phyloP scores from a whole-genome alignment of 2,329 filamentous ascomycete species.

The Cercospora sp. region DNA sequence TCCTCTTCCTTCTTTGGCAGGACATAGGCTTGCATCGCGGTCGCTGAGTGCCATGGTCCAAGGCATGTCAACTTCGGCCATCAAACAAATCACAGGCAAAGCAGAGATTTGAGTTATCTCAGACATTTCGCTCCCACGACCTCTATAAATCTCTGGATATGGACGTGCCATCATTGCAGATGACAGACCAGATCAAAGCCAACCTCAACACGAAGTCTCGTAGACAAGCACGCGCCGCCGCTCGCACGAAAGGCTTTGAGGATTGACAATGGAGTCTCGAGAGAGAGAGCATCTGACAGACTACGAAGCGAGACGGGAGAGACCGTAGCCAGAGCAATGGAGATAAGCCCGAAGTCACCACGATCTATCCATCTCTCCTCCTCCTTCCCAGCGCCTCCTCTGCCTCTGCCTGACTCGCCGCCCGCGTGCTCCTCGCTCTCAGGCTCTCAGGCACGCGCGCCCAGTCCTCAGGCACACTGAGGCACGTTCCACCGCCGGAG shows the following conservation, averaged over 20 bases:
- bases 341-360: not conserved
- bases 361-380: not conserved
- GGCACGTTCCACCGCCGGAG: not conserved
- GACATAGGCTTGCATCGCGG: not conserved
- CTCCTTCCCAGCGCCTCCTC: not conserved
- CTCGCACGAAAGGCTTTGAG: not conserved
- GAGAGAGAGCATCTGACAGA: not conserved
- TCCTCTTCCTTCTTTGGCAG: not conserved
- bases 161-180: not conserved
- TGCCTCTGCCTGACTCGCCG: not conserved
- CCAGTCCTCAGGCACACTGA: constrained; percentile 6
- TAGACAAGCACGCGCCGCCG: not conserved
- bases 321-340: not conserved
- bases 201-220: not conserved
- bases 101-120: not conserved
- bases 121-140: not conserved
- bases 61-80: not conserved
- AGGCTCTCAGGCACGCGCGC: not conserved
- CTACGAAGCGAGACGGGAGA: not conserved
- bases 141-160: not conserved
- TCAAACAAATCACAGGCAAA: not conserved
- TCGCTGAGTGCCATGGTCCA: not conserved
- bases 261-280: not conserved
- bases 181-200: not conserved
- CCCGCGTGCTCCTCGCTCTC: not conserved